Base-by-base conservation (phyloP, 345 rosid genomes). In the Isatis tinctoria region DNA sequence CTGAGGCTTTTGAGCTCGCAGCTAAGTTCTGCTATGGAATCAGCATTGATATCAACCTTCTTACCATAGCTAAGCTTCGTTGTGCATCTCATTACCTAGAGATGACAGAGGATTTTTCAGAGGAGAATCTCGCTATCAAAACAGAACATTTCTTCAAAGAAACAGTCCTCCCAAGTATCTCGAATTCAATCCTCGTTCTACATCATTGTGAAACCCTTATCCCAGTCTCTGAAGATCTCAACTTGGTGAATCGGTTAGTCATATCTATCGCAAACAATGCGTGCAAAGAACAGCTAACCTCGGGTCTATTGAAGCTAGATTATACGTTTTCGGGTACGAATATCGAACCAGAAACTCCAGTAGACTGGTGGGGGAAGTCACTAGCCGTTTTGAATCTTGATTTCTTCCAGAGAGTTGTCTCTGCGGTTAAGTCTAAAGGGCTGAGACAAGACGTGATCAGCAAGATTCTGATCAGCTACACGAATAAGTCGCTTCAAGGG, bases 1-100 rank as follows among this genome's bases (percentile, higher is more conserved):
- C 91, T 3, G 99, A 88, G 77, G 97, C 91, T 10, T 95, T 95
- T 37, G 99, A 92, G 80, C 81, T 85, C 2, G 99, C 97, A 65
- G 99, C 99, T n/a, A 95, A 95, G 83, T 92, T 90, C 83, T 95
- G 99, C 60, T 95, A 95, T 22, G 97, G 97, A 40, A 81, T 90
- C 62, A 84, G 81, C 70, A 80, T 87, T 8, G 99, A 95, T 64
- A 83, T 95, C 54, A 82, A 86, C 24, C 74, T 83, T 32, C 85
- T 84, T 11, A 95, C 87, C 73, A 80, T 92, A 49, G 97, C 98
- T 12, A 87, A 81, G 78, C 75, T 92, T 28, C 81, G 84, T 13
- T 92, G 97, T 68, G 82, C 77, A 48, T 87, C 97, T 12, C 89
- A 84, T 79, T 92, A 83, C 82, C 88, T 95, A 30, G 99, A 95